Evolutionary conservation across 129 eudicot genomes (phyloP).

Genomic region (Arctium minus): DNA sequence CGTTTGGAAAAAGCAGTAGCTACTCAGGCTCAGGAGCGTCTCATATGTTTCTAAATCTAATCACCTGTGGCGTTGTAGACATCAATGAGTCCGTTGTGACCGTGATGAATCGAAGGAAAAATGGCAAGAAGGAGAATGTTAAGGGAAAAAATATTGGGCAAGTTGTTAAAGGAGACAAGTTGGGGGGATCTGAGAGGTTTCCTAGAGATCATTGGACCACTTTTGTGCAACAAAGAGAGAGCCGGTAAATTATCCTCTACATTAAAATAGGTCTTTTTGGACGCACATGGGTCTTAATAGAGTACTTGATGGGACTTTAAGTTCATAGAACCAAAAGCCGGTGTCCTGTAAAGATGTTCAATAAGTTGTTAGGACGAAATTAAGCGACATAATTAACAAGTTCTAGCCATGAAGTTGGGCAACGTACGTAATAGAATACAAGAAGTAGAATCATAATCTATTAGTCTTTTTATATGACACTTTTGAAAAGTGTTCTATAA

Average conservation of each 20-base stretch:
- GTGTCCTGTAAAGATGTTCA: neutral
- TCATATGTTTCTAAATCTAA: slow-evolving; percentile 39
- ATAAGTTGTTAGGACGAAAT: neutral
- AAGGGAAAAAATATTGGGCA: slow-evolving; percentile 20
- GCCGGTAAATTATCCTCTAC: slow-evolving; percentile 8
- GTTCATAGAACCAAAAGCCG: neutral
- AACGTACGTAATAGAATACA: neutral
- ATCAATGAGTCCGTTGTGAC: slow-evolving; percentile 57
- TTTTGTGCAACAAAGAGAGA: slow-evolving; percentile 20
- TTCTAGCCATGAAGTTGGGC: neutral
- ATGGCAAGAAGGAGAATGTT: slow-evolving; percentile 15
- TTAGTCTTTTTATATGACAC: neutral
- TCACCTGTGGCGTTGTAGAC: slow-evolving; percentile 63
- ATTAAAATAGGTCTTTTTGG: neutral
- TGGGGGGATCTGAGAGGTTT: slow-evolving; percentile 58
- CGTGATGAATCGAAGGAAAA: slow-evolving; percentile 25
- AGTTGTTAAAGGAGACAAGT: slow-evolving; percentile 32
- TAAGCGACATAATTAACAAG: neutral
- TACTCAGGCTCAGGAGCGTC: slow-evolving; percentile 43
- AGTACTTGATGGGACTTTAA: neutral
- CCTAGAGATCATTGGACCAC: slow-evolving; percentile 24
- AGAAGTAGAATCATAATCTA: neutral
- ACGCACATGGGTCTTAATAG: neutral
- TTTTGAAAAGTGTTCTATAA: neutral
- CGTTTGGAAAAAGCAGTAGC: slow-evolving; percentile 42